Evolutionary conservation across 306 rosid species (phyloP).

Genomic region (Vigna trinervia): DNA sequence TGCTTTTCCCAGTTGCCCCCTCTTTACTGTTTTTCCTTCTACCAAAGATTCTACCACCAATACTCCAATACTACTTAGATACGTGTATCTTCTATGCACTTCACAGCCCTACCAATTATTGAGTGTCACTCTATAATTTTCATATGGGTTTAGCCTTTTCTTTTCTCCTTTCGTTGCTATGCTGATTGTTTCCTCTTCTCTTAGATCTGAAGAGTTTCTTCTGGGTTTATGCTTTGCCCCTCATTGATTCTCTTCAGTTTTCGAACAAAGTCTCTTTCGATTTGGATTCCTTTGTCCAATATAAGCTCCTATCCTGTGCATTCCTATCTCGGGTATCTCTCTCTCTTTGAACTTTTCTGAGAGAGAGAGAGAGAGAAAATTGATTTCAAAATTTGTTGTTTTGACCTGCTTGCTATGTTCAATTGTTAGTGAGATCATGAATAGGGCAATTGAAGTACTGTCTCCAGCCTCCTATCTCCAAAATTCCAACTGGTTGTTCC

Average conservation of each 20-base stretch:
- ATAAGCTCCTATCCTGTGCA: slow-evolving; percentile 28
- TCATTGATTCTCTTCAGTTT: slow-evolving; percentile 42
- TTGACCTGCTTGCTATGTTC: slow-evolving; percentile 41
- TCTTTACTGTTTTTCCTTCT: slow-evolving; percentile 2
- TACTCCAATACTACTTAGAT: slow-evolving; percentile 2
- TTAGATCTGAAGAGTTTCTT: slow-evolving; percentile 57
- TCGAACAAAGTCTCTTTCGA: slow-evolving; percentile 53
- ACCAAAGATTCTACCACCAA: not conserved
- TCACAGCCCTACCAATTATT: slow-evolving; percentile 30
- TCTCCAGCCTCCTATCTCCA: slow-evolving; percentile 72
- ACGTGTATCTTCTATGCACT: slow-evolving; percentile 29
- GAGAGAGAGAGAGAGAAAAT: slow-evolving; percentile 36
- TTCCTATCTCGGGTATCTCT: slow-evolving; percentile 38
- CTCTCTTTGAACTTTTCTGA: slow-evolving; percentile 52
- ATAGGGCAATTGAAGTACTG: slow-evolving; percentile 62
- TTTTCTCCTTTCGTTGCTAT: not conserved
- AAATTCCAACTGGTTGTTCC: slow-evolving; percentile 80
- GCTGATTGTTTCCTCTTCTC: slow-evolving; percentile 26
- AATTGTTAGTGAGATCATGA: slow-evolving; percentile 49
- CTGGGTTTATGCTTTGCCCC: slow-evolving; percentile 51
- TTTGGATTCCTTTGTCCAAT: slow-evolving; percentile 59
- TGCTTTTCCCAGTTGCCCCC: slow-evolving; percentile 34
- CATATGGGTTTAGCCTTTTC: slow-evolving; percentile 43
- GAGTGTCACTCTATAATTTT: slow-evolving; percentile 32
- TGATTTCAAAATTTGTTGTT: not conserved